Evolutionary conservation across 306 rosid genomes (phyloP).

Genomic region (Inga leiocalycina): DNA sequence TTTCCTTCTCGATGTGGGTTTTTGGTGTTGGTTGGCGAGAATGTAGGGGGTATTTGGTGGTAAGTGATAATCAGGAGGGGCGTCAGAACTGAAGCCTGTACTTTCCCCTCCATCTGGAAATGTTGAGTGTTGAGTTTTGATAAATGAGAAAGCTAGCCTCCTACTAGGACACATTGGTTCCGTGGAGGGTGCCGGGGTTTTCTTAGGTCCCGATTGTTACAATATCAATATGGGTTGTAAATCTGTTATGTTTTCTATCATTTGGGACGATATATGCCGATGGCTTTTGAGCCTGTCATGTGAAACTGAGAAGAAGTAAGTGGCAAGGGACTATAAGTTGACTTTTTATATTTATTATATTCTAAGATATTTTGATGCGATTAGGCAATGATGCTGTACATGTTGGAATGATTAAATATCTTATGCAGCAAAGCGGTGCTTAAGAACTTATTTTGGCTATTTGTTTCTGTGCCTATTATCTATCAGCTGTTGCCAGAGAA

Average conservation of each 20-base stretch:
- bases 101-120: not conserved
- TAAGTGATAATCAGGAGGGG: constrained; percentile 12
- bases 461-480: constrained; percentile 32
- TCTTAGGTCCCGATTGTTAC: constrained; percentile 15
- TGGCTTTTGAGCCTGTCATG: constrained; percentile 3
- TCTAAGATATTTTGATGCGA: not conserved
- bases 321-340: not conserved
- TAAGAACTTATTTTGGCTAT: constrained; percentile 20
- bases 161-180: constrained; percentile 23
- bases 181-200: constrained; percentile 5
- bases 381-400: constrained; percentile 1
- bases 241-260: constrained; percentile 11
- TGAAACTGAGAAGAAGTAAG: not conserved
- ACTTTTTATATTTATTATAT: not conserved
- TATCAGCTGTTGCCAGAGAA: constrained; percentile 44
- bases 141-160: constrained; percentile 14
- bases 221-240: constrained; percentile 18
- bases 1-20: constrained; percentile 37
- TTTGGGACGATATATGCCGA: constrained; percentile 2
- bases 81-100: not conserved
- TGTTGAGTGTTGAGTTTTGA: constrained; percentile 15
- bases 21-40: constrained; percentile 33
- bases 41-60: constrained; percentile 26
- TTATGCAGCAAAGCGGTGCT: constrained; percentile 33
- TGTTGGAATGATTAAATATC: constrained; percentile 23